These are phyloP conservation scores for Rhizopus delemar DNA, from an alignment of 371 early-diverging fungal genomes.

Conservation along the genomic window DNA sequence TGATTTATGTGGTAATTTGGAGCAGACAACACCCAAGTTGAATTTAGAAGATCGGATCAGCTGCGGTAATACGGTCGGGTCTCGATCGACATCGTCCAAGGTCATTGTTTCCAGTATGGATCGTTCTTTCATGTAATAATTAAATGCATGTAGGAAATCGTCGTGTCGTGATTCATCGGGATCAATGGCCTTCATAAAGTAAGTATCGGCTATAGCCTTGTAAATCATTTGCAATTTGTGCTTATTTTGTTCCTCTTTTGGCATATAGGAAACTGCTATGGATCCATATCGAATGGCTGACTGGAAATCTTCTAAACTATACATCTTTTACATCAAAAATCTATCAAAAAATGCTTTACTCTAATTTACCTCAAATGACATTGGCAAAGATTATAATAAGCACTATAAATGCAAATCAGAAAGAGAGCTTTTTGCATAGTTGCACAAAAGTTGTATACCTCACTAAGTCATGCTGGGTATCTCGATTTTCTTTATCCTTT, in stretches of 20 bases:
- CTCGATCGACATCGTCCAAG: slow-evolving; percentile 21
- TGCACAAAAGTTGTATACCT: background rate
- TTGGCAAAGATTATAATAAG: slow-evolving; percentile 20
- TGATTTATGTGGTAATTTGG: slow-evolving; percentile 17
- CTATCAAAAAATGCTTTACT: background rate
- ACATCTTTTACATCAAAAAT: background rate
- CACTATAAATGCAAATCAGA: slow-evolving; percentile 3
- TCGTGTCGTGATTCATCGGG: slow-evolving; percentile 12
- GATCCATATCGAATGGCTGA: slow-evolving; percentile 21
- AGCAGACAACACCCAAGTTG: slow-evolving; percentile 44
- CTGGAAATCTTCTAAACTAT: slow-evolving; percentile 27
- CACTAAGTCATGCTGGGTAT: background rate
- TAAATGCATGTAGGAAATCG: slow-evolving; percentile 33
- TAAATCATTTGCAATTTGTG: slow-evolving; percentile 23
- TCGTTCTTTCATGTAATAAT: slow-evolving; percentile 35
- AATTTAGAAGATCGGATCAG: slow-evolving; percentile 32
- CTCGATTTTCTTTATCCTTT: background rate
- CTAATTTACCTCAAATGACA: slow-evolving; percentile 25
- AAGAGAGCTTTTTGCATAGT: no score
- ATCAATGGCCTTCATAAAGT: slow-evolving; percentile 36
- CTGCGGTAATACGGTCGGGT: slow-evolving; percentile 12
- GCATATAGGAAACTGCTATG: slow-evolving; percentile 6
- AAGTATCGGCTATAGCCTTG: slow-evolving; percentile 32
- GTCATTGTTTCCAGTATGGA: slow-evolving; percentile 24
- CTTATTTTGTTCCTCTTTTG: slow-evolving; percentile 7